Evolutionary conservation across 2,329 filamentous ascomycete genomes (phyloP), one percentile per base, ranked within the genome.

Genomic region (Pseudogymnoascus sp.): DNA sequence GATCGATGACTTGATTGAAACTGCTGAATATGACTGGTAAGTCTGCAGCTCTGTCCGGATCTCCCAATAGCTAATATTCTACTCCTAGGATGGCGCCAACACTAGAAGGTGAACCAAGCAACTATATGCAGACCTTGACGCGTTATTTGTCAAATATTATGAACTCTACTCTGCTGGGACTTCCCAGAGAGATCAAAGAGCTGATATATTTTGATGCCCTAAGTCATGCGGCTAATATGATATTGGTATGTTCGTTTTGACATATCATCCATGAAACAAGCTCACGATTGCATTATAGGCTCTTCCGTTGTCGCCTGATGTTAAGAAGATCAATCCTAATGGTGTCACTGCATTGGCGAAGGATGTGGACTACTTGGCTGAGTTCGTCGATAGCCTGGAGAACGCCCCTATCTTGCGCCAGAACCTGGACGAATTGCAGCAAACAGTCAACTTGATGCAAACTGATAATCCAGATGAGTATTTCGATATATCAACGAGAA

Each of bases 181-280:
- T 99, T n/a, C 94, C 95, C 0, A 86, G 91, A 31, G 90, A 96
- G 70, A 97, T 99, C 74, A 97, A 97, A 72, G 92, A 96, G 72
- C 85, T 97, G 61, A 96, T 99, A 68, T 97, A 99, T 76, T 97
- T 96, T 71, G 94, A 97, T 72, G 94, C 94, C 0, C 82, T 99
- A 36, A 92, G 87, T 61, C 94, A 99, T 74, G 92, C 94, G 1
- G 88, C 90, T 3, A 89, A 89, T 64, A 90, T 89, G 74, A 94
- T 97, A 61, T 75, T 96, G 64, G 88, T 89, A 72, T 31, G 29
- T 21, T 54, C 9, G 17, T 21, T 36, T 39, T 59, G 17, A 11
- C 10, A 17, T 59, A 39, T 13, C 13, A n/a, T 11, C 11, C n/a
- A 41, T 54, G 29, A 31, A 21, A 33, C 9, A 50, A 15, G 15